Base-by-base conservation (phyloP, 768 basidiomycete genomes). In the Dacryopinax spathularia region DNA sequence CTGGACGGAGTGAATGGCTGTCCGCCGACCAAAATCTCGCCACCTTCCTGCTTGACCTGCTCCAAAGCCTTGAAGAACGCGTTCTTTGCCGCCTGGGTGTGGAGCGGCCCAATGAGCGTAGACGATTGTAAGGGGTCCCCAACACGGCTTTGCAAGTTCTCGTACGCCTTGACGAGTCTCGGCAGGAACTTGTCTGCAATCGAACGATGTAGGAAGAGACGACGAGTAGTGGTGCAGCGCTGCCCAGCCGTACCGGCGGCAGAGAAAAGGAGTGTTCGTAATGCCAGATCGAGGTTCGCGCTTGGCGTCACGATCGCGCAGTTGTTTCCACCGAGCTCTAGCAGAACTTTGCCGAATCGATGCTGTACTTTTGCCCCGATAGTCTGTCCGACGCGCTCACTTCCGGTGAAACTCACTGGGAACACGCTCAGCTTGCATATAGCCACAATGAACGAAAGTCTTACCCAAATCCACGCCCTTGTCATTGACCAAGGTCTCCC, bases 281-380 rank as follows among this genome's bases (percentile, higher is more conserved):
- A 83, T 35, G 95, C 94, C 68, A 96, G 84, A 33, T 82, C 80
- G 25, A 96, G 81, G 75, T 96, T 92, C 20, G 95, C 94, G 76
- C 96, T 95, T 60, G 89, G 83, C 83, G 96, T 88, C 67, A 98
- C 81, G 68, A 96, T 85, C 37, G 91, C 85, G 67, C 91, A 91
- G 71, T 97, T 97, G 76, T 98, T 97, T 34, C 95, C 95, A 27
- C 94, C 94, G 1, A 97, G 78, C 72, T 97, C 95, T 27, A 97
- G 81, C 22, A 97, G 83, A 33, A 84, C 80, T 76, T 95, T 91
- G 20, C 93, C 94, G 73, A 94, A 95, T 66, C 91, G 80, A 63
- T 84, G 84, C 72, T 88, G 88, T 1, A 96, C 93, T 65, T 78
- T 79, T 76, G 84, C 85, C n/a, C 89, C 89, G n/a, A 98, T 92